Evolutionary conservation across 805 yeast species (phyloP).

Genomic region (Candida andamanensis): DNA sequence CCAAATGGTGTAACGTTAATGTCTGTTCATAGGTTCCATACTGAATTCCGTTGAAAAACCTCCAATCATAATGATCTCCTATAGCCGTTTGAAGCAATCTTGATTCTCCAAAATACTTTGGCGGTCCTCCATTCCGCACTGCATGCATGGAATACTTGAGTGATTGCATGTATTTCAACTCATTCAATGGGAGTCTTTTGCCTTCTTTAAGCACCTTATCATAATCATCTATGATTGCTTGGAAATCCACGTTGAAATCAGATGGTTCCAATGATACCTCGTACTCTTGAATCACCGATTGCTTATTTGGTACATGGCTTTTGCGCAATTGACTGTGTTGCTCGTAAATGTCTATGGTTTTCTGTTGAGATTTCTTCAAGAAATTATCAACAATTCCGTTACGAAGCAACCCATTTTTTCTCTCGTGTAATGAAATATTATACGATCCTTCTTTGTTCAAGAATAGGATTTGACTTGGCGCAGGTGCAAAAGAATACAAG

Average conservation of each 20-base stretch:
- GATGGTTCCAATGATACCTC: constrained; percentile 22
- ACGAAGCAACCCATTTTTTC: constrained; percentile 23
- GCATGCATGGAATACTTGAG: constrained; percentile 25
- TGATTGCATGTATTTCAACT: constrained; percentile 26
- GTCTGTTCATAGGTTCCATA: constrained; percentile 36
- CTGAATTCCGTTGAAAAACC: constrained; percentile 53
- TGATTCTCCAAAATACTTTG: constrained; percentile 38
- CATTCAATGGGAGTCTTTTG: constrained; percentile 13
- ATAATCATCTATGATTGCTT: constrained; percentile 14
- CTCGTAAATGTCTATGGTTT: constrained; percentile 12
- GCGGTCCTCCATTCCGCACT: constrained; percentile 24
- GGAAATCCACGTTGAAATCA: constrained; percentile 21
- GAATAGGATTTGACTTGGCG: constrained; percentile 33
- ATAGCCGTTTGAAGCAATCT: constrained; percentile 17
- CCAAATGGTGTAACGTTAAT: constrained; percentile 42
- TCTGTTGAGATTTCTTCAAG: constrained; percentile 2
- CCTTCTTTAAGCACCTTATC: constrained; percentile 15
- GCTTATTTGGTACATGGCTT: constrained; percentile 13
- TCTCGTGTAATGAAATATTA: constrained; percentile 15
- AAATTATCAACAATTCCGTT: constrained; percentile 7
- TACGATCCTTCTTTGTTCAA: constrained; percentile 34
- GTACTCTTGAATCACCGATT: constrained; percentile 21
- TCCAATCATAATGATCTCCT: constrained; percentile 51
- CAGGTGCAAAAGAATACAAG: constrained; percentile 37
- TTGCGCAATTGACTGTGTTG: constrained; percentile 19